A percentile compares a stretch with the other conserved stretches of the same genome.
Evolutionary conservation across 2,329 filamentous ascomycete species (phyloP).

Genomic region (Fusarium papillatum): DNA sequence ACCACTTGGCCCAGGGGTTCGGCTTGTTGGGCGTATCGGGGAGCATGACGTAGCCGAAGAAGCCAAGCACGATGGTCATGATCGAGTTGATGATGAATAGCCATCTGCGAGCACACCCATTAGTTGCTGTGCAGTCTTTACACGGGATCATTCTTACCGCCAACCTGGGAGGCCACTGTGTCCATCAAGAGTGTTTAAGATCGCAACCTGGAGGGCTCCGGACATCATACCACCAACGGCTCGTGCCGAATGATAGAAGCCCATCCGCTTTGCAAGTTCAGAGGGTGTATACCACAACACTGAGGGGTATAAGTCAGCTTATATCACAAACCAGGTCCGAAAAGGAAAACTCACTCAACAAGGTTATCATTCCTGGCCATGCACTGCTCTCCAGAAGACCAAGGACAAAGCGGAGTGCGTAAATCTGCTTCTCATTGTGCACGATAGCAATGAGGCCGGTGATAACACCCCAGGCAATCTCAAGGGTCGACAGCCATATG

Average conservation of each 20-base stretch:
- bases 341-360: neutral
- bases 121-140: neutral
- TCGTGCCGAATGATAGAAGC: neutral
- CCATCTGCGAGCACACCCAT: neutral
- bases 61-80: neutral
- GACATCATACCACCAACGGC: neutral
- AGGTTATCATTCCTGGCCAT: neutral
- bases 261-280: neutral
- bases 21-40: neutral
- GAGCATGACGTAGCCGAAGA: slow-evolving; percentile 1
- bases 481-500: neutral
- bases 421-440: neutral
- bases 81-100: neutral
- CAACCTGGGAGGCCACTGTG: neutral
- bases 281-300: neutral
- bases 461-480: neutral
- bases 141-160: neutral
- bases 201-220: neutral
- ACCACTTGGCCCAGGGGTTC: neutral
- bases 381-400: neutral
- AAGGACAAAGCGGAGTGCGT: neutral
- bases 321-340: neutral
- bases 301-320: neutral
- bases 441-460: neutral
- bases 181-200: neutral